These are phyloP conservation scores for Hymenoscyphus linearis DNA, from an alignment of 2,329 filamentous ascomycete species.

Conservation along the genomic window DNA sequence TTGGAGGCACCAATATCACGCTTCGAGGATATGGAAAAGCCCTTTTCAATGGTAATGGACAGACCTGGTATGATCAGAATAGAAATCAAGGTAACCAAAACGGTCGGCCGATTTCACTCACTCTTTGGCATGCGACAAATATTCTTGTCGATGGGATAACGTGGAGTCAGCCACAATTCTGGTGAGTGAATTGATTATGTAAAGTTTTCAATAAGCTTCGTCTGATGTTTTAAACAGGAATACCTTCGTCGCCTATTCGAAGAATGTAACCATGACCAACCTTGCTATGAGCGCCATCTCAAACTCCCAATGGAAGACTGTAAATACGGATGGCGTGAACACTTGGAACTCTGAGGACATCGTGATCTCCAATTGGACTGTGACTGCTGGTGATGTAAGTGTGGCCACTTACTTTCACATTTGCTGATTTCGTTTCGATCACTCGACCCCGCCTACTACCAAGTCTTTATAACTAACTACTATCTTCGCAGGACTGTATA, in stretches of 20 bases:
- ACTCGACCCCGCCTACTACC: background rate
- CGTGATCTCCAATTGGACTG: constrained; percentile 43
- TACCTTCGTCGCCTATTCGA: constrained; percentile 15
- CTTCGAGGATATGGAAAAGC: constrained; percentile 54
- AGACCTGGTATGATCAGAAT: constrained; percentile 35
- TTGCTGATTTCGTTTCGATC: background rate
- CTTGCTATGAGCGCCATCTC: constrained; percentile 25
- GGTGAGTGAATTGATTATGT: constrained; percentile 8
- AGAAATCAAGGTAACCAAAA: constrained; percentile 37
- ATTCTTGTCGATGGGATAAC: constrained; percentile 38
- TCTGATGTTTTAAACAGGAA: too few relatives aligned
- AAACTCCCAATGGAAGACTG: constrained; percentile 42
- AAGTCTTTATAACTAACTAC: background rate
- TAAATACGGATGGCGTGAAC: constrained; percentile 60
- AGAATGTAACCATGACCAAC: constrained; percentile 18
- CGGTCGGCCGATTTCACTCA: constrained; percentile 41
- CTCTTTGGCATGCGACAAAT: constrained; percentile 42
- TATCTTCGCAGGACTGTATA: constrained; percentile 39
- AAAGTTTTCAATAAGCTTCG: too few relatives aligned
- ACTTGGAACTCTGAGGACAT: constrained; percentile 51
- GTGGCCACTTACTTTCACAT: background rate
- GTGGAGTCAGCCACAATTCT: constrained; percentile 16
- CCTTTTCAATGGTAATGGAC: constrained; percentile 44
- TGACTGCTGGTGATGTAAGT: constrained; percentile 41
- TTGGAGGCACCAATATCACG: constrained; percentile 58